Conservation (phyloP, 2,329 filamentous ascomycete species). For the Fusarium mexicanum region DNA sequence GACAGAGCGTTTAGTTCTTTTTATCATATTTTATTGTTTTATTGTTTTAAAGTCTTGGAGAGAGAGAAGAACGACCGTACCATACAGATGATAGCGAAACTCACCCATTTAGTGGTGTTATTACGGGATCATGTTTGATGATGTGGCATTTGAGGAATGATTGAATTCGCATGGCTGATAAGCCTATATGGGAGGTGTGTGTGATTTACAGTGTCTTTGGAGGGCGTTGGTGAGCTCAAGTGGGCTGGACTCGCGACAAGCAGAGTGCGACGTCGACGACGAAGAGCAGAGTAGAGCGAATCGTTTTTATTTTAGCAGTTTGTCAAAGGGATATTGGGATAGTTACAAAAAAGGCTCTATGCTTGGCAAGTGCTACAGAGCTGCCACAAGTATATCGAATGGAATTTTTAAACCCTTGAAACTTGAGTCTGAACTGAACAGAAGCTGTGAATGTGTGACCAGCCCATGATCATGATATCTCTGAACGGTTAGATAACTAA, state of each 20-base stretch:
- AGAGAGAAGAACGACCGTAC: constrained; percentile 30
- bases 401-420: constrained; percentile 14
- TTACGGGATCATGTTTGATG: constrained; percentile 47
- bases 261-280: constrained; percentile 19
- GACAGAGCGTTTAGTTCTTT: constrained; percentile 44
- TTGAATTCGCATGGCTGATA: constrained; percentile 41
- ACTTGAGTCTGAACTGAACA: neutral
- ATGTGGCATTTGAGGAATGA: constrained; percentile 45
- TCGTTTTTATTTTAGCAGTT: constrained; percentile 36
- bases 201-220: constrained; percentile 34
- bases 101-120: constrained; percentile 35
- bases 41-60: constrained; percentile 22
- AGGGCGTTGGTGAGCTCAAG: constrained; percentile 47
- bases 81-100: constrained; percentile 40
- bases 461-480: neutral
- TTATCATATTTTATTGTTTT: constrained; percentile 39
- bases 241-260: constrained; percentile 42
- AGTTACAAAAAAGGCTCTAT: constrained; percentile 43
- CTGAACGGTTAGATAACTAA: neutral
- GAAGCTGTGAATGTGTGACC: neutral
- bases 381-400: constrained; percentile 38
- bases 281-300: constrained; percentile 43
- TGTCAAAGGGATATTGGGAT: constrained; percentile 36
- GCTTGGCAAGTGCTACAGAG: constrained; percentile 40
- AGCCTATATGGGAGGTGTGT: constrained; percentile 41